Percentiles rank a stretch among this genome's conserved stretches.
Conservation (phyloP, 176 grass and related monocot species). For the Lolium perenne region DNA sequence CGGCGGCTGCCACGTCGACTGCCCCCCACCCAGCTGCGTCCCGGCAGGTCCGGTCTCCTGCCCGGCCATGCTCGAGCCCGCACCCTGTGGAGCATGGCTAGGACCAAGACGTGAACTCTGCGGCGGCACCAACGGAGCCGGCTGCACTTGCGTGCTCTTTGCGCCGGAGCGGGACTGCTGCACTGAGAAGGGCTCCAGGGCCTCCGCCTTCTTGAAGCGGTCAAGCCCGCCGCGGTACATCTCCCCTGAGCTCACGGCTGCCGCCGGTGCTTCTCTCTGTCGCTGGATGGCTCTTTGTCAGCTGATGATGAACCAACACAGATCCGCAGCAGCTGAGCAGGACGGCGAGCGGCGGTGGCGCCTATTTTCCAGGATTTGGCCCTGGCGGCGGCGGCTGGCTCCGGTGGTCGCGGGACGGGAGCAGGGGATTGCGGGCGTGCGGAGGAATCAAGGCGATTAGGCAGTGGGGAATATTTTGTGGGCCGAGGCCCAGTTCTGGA, state of each 20-base stretch:
- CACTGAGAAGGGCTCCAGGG: slow-evolving; percentile 79
- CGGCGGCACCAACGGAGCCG: slow-evolving; percentile 20
- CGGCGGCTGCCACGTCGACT: slow-evolving; percentile 87
- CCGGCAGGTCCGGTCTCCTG: slow-evolving; percentile 37
- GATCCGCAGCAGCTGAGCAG: not conserved
- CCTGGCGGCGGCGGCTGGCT: not conserved
- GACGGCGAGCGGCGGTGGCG: not conserved
- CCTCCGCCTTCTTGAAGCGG: slow-evolving; percentile 91
- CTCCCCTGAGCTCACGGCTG: not conserved
- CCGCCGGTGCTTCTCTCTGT: not conserved
- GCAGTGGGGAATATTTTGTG: not conserved
- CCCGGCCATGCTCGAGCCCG: slow-evolving; percentile 21
- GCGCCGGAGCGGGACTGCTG: slow-evolving; percentile 37
- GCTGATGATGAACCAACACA: not conserved
- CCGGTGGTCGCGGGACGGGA: not conserved
- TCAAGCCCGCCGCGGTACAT: slow-evolving; percentile 94
- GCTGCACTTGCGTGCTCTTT: slow-evolving; percentile 42
- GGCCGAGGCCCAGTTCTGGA: not conserved
- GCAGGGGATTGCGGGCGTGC: not conserved
- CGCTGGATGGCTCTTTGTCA: not conserved
- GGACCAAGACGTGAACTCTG: slow-evolving; percentile 34
- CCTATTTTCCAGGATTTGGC: not conserved
- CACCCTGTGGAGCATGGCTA: slow-evolving; percentile 21
- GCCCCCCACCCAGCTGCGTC: slow-evolving; percentile 86
- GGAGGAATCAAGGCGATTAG: not conserved